Evolutionary conservation across 2,329 filamentous ascomycete genomes (phyloP), one percentile per base, ranked within the genome.

Genomic region (Amesomyces nigricolor): DNA sequence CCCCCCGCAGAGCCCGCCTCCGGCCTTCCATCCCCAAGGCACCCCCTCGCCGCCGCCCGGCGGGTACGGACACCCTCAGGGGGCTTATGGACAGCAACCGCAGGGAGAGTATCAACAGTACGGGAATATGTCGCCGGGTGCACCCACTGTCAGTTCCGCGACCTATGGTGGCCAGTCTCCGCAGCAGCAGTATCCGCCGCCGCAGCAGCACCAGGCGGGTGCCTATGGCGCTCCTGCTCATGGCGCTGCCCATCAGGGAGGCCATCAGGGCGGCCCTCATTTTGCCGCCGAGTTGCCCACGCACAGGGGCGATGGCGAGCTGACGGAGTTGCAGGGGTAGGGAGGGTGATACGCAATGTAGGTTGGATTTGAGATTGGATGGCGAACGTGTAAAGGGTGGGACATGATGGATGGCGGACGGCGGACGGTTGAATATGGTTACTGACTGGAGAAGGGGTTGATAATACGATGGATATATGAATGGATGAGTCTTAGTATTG

Each of bases 311-410:
- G 64, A 71, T 54, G 58, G 65, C 14, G 64, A 71, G 60, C 56
- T 70, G 47, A 65, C 66, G 50, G 69, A 72, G 57, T 54, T 72
- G 52, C 51, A 49, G 56, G 64, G 65, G 5, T 70, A 42, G 26
- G 22, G 14, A 11, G 32, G 26, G 4, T n/a, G 16, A 29, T 5
- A 8, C 10, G 16, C 35, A n/a, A 22, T 19, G 29, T 29, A 1
- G 39, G 17, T 11, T 42, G 3, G 39, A 17, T 11, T 42, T 30
- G 35, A 16, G 22, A 6, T 5, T 26, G 19, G 26, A 37, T 22
- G 32, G 5, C 19, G 4, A 11, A 8, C 2, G 32, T 14, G 17
- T 37, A n/a, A 16, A 35, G 26, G 26, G 14, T 46, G 13, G 9
- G 40, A 13, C 8, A 42, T 42, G 39, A 42, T 42, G 39, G 39